A percentile compares a stretch with the other conserved stretches of the same genome.
phyloP scores from a whole-genome alignment of 1,139 yeast species.

The Pichia inconspicua region DNA sequence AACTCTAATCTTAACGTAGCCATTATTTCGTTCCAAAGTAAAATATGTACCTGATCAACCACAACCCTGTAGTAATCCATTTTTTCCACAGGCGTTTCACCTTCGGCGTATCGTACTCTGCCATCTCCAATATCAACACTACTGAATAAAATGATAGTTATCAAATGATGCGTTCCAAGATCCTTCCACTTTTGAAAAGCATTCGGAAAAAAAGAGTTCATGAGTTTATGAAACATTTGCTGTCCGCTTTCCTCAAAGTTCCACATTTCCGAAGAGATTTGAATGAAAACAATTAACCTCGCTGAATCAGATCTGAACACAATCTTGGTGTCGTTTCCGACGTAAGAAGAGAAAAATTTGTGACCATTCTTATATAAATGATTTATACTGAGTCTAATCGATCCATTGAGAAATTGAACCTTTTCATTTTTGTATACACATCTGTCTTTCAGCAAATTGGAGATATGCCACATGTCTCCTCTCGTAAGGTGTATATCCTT shows the following conservation, averaged over 20 bases:
- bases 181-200: constrained; percentile 85
- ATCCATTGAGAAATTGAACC: constrained; percentile 49
- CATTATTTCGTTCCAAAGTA: constrained; percentile 86
- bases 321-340: constrained; percentile 68
- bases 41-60: constrained; percentile 85
- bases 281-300: constrained; percentile 71
- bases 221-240: constrained; percentile 83
- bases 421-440: constrained; percentile 67
- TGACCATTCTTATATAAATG: constrained; percentile 67
- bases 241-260: constrained; percentile 96
- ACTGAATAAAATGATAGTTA: constrained; percentile 82
- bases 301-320: constrained; percentile 91
- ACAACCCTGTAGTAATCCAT: constrained; percentile 86
- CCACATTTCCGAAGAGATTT: constrained; percentile 95
- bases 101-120: constrained; percentile 55
- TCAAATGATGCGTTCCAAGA: constrained; percentile 79
- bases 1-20: constrained; percentile 78
- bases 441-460: constrained; percentile 50
- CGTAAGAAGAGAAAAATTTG: constrained; percentile 52
- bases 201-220: constrained; percentile 83
- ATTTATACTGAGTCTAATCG: constrained; percentile 56
- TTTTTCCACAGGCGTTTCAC: constrained; percentile 62
- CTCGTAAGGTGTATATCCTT: constrained; percentile 78
- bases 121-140: constrained; percentile 63
- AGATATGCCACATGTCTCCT: constrained; percentile 89